Base-by-base conservation (phyloP, 257 asterid genomes). In the Apocynum venetum region DNA sequence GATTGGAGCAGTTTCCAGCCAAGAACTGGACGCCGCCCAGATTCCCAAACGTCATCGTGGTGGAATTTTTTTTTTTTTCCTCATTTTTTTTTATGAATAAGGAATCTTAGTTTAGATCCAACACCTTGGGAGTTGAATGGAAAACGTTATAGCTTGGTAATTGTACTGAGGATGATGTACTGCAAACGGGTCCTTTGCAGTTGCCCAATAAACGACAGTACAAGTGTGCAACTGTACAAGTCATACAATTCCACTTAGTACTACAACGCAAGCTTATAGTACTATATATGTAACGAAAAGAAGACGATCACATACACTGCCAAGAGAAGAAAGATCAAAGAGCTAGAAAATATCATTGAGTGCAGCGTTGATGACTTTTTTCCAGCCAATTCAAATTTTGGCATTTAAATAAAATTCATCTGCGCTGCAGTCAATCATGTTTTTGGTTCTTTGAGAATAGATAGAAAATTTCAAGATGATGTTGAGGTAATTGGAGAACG, bases 341-440 rank as follows among this genome's bases (percentile, higher is more conserved):
- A 75, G 73, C 84, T 83, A 75, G 78, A 89, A 90, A 89, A 85
- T 86, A 81, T 89, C 88, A 89, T 89, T 91, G 96, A 91, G 92
- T 91, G 96, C 92, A 87, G 92, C 93, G 93, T 91, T 91, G 96
- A 89, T 89, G 93, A 15, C 69, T 47, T 3, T 64, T 43, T 64
- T 12, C 61, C 4, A 3, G 36, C 55, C n/a, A 51, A 9, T 2
- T 41, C 2, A 14, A 51, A 38, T 12, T 52, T 4, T 11, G 43
- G 53, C 13, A 38, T 71, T 65, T 46, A 6, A 15, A 55, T n/a
- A 44, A n/a, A 71, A 78, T 79, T 88, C 88, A 78, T 82, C 83
- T 38, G 53, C 83, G 80, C 84, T 88, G 86, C 90, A 87, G 84
- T 82, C 85, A 88, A 91, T 88, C 80, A 85, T 80, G 87, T 46